Percentiles rank a stretch among this genome's conserved stretches.
phyloP scores from a whole-genome alignment of 495 filamentous ascomycete genomes.

The Trichoderma asperelloides region DNA sequence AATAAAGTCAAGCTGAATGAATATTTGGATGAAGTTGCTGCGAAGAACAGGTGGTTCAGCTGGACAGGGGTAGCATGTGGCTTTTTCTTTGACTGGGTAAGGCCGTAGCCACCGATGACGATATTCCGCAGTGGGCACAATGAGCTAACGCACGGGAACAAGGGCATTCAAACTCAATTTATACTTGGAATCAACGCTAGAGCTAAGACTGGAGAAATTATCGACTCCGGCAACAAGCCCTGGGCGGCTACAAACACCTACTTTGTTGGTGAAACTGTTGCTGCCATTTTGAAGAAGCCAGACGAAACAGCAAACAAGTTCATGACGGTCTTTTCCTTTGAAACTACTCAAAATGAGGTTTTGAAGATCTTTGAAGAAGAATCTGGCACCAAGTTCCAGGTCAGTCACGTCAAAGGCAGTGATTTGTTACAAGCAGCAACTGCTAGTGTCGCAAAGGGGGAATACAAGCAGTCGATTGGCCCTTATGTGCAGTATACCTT shows the following conservation, averaged over 20 bases:
- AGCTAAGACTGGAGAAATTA: slow-evolving; percentile 34
- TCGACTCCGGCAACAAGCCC: slow-evolving; percentile 45
- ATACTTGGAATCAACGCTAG: slow-evolving; percentile 31
- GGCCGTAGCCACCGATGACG: slow-evolving; percentile 14
- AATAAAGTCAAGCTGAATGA: slow-evolving; percentile 42
- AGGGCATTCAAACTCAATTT: slow-evolving; percentile 31
- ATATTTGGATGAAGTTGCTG: slow-evolving; percentile 35
- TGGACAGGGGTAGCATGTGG: slow-evolving; percentile 46
- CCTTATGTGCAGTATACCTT: neutral
- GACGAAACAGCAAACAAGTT: slow-evolving; percentile 46
- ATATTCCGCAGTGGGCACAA: neutral
- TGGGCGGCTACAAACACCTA: slow-evolving; percentile 40
- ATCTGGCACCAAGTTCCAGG: slow-evolving; percentile 28
- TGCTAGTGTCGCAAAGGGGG: neutral
- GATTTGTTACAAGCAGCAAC: neutral
- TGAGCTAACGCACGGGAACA: neutral
- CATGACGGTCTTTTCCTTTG: slow-evolving; percentile 41
- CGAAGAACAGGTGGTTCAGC: slow-evolving; percentile 30
- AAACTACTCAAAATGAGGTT: slow-evolving; percentile 46
- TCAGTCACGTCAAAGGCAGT: slow-evolving; percentile 10
- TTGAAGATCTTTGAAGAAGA: slow-evolving; percentile 40
- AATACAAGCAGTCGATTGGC: neutral
- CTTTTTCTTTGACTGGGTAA: slow-evolving; percentile 42
- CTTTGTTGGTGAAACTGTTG: slow-evolving; percentile 41
- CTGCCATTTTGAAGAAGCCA: slow-evolving; percentile 38